A percentile compares a stretch with the other conserved stretches of the same genome.
Evolutionary conservation across 2,329 filamentous ascomycete genomes (phyloP).

Genomic region (Onygenales sp.): DNA sequence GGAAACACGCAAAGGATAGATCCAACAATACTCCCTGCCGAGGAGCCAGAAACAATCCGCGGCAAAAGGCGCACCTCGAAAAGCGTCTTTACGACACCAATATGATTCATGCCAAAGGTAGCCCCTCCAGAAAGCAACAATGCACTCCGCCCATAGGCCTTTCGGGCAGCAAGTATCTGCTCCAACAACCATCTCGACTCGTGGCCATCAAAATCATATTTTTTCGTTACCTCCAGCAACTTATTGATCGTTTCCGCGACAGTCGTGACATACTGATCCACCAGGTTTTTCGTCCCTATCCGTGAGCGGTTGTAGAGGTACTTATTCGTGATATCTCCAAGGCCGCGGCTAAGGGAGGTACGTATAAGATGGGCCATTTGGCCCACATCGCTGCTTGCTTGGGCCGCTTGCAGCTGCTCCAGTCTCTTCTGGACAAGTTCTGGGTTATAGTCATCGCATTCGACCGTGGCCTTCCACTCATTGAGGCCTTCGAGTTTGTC

Average conservation of each 20-base stretch:
- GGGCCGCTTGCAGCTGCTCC: conserved; percentile 63
- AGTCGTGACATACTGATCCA: conserved; percentile 78
- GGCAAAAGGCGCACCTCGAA: conserved; percentile 67
- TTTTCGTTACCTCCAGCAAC: conserved; percentile 54
- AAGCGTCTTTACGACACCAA: conserved; percentile 75
- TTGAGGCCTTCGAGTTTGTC: conserved; percentile 74
- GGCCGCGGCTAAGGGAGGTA: conserved; percentile 67
- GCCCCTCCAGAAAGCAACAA: conserved; percentile 76
- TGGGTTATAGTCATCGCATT: conserved; percentile 62
- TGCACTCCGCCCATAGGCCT: conserved; percentile 77
- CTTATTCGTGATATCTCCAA: conserved; percentile 78
- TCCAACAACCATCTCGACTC: conserved; percentile 56
- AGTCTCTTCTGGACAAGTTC: conserved; percentile 60
- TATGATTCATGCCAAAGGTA: conserved; percentile 86
- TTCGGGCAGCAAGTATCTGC: conserved; percentile 60
- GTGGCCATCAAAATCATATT: conserved; percentile 41
- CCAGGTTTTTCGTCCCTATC: conserved; percentile 75
- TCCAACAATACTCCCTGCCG: conserved; percentile 78
- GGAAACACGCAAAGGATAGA: conserved; percentile 68
- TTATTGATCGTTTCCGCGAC: conserved; percentile 64
- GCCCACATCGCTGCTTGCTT: conserved; percentile 59
- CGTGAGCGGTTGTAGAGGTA: conserved; percentile 76
- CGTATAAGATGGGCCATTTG: conserved; percentile 73
- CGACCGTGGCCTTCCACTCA: conserved; percentile 63
- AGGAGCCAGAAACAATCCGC: conserved; percentile 78